Percentiles rank a stretch among this genome's conserved stretches.
phyloP scores from a whole-genome alignment of 805 yeast species.

The Schizosaccharomyces lindneri region DNA sequence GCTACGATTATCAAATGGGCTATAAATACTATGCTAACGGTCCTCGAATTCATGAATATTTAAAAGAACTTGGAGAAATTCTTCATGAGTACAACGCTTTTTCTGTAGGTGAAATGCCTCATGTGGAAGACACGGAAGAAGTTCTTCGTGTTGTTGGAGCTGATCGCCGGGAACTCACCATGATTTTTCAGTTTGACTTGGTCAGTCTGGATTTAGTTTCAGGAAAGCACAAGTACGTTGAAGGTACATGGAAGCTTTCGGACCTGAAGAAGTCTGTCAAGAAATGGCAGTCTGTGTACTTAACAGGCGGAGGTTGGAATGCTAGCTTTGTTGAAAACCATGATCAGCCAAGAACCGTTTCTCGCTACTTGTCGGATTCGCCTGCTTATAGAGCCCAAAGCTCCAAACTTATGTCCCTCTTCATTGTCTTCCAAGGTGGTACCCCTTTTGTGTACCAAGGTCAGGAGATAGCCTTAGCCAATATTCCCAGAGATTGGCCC shows the following conservation, averaged over 20 bases:
- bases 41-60: conserved; percentile 34
- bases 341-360: conserved; percentile 30
- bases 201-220: conserved; percentile 5
- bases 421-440: conserved; percentile 27
- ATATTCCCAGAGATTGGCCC: conserved; percentile 17
- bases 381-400: conserved; percentile 16
- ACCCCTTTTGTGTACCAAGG: conserved; percentile 34
- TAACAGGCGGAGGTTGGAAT: conserved; percentile 29
- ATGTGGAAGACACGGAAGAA: conserved; percentile 19
- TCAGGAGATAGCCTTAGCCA: conserved; percentile 21
- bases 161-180: conserved; percentile 10
- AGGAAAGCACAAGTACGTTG: background rate
- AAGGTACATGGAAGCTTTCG: background rate
- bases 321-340: conserved; percentile 33
- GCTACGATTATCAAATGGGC: conserved; percentile 19
- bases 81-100: conserved; percentile 24
- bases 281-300: conserved; percentile 6
- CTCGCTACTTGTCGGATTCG: conserved; percentile 26
- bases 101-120: conserved; percentile 35
- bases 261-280: conserved; percentile 6
- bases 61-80: conserved; percentile 25
- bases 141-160: conserved; percentile 18
- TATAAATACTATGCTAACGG: conserved; percentile 18
- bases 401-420: conserved; percentile 24
- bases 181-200: conserved; percentile 12